Conservation (phyloP, 495 filamentous ascomycete genomes). For the Patellaria atrata region DNA sequence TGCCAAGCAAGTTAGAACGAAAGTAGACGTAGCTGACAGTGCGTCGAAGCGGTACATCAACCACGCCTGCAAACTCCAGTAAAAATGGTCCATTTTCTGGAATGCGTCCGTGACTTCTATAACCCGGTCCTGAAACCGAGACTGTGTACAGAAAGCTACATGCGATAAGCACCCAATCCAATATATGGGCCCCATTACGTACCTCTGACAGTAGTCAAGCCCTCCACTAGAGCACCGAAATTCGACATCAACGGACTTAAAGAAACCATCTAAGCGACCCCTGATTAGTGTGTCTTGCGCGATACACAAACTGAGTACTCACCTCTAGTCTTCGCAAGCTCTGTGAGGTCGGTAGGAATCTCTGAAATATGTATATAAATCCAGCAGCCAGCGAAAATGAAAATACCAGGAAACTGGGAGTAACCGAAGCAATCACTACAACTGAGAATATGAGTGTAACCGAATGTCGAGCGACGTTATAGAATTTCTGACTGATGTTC, state of each 20-base stretch:
- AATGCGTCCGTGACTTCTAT: constrained; percentile 66
- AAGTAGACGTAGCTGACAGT: constrained; percentile 55
- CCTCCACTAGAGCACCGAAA: constrained; percentile 66
- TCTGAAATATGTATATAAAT: constrained; percentile 54
- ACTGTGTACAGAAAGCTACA: constrained; percentile 56
- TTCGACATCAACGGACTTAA: constrained; percentile 72
- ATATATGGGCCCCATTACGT: neutral
- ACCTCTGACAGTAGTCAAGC: constrained; percentile 52
- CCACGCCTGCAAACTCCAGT: constrained; percentile 76
- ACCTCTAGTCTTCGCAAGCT: constrained; percentile 59
- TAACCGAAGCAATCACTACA: constrained; percentile 57
- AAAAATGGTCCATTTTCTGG: constrained; percentile 88
- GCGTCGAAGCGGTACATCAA: constrained; percentile 62
- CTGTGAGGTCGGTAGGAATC: constrained; percentile 69
- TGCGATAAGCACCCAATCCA: neutral
- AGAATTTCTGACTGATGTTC: constrained; percentile 55
- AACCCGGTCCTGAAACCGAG: constrained; percentile 59
- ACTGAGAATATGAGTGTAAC: constrained; percentile 60
- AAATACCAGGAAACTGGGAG: constrained; percentile 59
- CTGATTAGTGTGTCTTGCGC: constrained; percentile 2
- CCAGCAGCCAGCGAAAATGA: constrained; percentile 44
- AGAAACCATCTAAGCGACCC: constrained; percentile 44
- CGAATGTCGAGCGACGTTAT: constrained; percentile 44
- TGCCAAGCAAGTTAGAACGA: constrained; percentile 53
- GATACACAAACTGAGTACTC: neutral